Conservation (phyloP, 768 basidiomycete genomes). For the Cytidiella melzeri region DNA sequence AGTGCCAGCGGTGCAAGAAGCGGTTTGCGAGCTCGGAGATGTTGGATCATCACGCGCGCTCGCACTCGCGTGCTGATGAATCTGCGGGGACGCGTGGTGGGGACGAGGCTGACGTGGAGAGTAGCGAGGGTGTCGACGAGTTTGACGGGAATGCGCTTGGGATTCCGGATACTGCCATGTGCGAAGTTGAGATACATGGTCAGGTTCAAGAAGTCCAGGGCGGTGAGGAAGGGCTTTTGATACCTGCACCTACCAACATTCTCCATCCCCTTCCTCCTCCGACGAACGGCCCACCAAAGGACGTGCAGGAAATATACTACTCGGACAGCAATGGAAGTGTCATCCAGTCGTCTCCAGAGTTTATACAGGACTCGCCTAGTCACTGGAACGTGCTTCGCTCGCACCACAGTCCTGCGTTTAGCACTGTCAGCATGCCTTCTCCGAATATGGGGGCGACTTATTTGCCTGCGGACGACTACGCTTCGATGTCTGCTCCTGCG, state of each 20-base stretch:
- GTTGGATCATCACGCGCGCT: conserved; percentile 79
- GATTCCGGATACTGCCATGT: conserved; percentile 46
- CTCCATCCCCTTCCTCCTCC: too few species aligned
- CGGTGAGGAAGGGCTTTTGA: conserved; percentile 51
- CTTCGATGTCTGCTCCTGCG: conserved; percentile 61
- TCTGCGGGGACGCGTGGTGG: conserved; percentile 22
- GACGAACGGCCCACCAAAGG: conserved; percentile 5
- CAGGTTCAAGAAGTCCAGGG: conserved; percentile 49
- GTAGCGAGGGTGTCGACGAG: conserved; percentile 32
- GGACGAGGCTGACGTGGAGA: conserved; percentile 28
- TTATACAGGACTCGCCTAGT: conserved; percentile 20
- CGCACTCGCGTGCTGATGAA: conserved; percentile 50
- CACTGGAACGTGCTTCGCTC: conserved; percentile 35
- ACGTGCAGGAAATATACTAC: conserved; percentile 20
- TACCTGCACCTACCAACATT: conserved; percentile 20
- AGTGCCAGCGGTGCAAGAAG: conserved; percentile 69
- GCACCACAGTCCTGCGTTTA: conserved; percentile 34
- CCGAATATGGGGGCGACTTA: conserved; percentile 30
- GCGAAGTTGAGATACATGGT: conserved; percentile 55
- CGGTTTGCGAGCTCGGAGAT: conserved; percentile 88
- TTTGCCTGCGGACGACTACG: conserved; percentile 28
- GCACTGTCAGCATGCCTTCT: conserved; percentile 33
- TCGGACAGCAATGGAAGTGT: conserved; percentile 11
- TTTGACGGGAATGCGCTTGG: conserved; percentile 18
- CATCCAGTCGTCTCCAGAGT: conserved; percentile 16